These are phyloP conservation scores for Heterobasidion occidentale DNA, from an alignment of 1,284 basidiomycete genomes.

Conservation along the genomic window DNA sequence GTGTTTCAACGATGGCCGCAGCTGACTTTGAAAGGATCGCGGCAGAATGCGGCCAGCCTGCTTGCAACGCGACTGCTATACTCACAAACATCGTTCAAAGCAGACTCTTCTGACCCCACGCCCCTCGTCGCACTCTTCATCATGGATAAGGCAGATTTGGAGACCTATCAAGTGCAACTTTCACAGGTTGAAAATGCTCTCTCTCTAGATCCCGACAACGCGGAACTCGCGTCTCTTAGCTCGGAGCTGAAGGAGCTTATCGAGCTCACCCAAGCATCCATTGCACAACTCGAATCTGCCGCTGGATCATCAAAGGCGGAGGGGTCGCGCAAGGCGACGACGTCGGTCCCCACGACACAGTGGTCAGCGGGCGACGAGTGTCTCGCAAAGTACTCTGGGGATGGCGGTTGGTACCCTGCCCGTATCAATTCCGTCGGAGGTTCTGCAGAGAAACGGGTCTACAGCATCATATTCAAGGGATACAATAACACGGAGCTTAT, in stretches of 20 bases:
- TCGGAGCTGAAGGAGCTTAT: conserved; percentile 89
- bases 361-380: conserved; percentile 89
- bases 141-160: conserved; percentile 76
- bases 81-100: too few species aligned
- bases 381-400: conserved; percentile 85
- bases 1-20: too few species aligned
- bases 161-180: conserved; percentile 85
- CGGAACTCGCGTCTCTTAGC: conserved; percentile 70
- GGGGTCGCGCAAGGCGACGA: conserved; percentile 45
- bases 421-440: conserved; percentile 86
- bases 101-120: background rate
- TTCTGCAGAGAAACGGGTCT: conserved; percentile 78
- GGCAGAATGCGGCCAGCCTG: too few species aligned
- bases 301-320: conserved; percentile 48
- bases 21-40: too few species aligned
- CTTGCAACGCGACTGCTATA: too few species aligned
- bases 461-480: conserved; percentile 91
- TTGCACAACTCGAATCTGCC: conserved; percentile 56
- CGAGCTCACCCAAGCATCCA: conserved; percentile 71
- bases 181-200: conserved; percentile 88
- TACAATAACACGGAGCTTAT: conserved; percentile 94
- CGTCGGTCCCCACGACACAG: conserved; percentile 26
- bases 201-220: conserved; percentile 74
- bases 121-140: background rate
- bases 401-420: conserved; percentile 88